A percentile compares a stretch with the other conserved stretches of the same genome.
These are phyloP conservation scores for Penicillium olsonii DNA, from an alignment of 2,329 filamentous ascomycete genomes.

Conservation along the genomic window DNA sequence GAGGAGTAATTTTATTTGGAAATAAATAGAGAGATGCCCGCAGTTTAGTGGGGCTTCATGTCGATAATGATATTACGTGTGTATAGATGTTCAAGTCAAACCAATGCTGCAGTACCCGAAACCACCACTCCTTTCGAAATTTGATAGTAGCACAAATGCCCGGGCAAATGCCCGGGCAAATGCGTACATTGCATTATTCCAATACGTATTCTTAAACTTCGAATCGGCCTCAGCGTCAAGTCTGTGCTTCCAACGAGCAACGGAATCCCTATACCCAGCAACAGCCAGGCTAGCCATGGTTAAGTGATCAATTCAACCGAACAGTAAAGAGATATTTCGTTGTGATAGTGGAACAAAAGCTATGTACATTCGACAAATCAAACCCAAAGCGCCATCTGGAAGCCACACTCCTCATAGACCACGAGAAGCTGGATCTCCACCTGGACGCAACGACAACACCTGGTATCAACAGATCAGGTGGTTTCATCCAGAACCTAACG, in stretches of 20 bases:
- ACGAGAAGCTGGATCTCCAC: constrained; percentile 8
- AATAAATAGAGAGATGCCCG: constrained; percentile 4
- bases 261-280: too few relatives aligned
- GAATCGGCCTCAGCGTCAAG: too few relatives aligned
- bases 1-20: constrained; percentile 33
- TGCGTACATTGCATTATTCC: too few relatives aligned
- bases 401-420: constrained; percentile 9
- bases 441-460: constrained; percentile 17
- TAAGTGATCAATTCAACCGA: constrained; percentile 7
- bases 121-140: too few relatives aligned
- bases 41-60: constrained; percentile 10
- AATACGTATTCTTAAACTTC: too few relatives aligned
- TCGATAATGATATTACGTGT: constrained; percentile 29
- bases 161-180: too few relatives aligned
- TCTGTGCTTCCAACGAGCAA: too few relatives aligned
- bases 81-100: constrained; percentile 1
- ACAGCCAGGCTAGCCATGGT: too few relatives aligned
- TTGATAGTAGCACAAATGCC: too few relatives aligned
- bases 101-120: too few relatives aligned
- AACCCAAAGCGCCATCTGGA: constrained; percentile 33
- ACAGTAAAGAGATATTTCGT: constrained; percentile 19
- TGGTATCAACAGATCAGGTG: constrained; percentile 8
- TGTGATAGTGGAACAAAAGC: constrained; percentile 33
- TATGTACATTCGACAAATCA: constrained; percentile 40
- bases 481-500: constrained; percentile 10